Conservation (phyloP, 2,329 filamentous ascomycete species). For the Lizonia empirigonia region DNA sequence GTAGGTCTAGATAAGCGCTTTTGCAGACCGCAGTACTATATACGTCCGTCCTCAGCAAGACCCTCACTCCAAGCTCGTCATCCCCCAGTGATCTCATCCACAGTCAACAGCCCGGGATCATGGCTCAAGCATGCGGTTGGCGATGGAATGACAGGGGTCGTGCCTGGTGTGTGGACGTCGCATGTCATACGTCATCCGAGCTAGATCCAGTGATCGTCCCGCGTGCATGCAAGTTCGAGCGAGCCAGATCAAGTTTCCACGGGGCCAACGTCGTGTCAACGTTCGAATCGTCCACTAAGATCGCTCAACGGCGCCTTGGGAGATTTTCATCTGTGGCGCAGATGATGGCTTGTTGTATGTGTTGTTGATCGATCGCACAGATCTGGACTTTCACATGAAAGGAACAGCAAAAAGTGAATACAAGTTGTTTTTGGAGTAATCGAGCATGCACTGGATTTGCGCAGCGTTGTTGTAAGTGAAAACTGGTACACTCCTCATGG, state of each 20-base stretch:
- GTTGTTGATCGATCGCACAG: neutral
- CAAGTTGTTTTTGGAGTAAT: neutral
- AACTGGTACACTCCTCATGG: neutral
- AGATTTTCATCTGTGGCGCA: conserved; percentile 16
- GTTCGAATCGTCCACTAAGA: conserved; percentile 6
- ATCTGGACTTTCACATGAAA: conserved; percentile 5
- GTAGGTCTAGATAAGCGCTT: neutral
- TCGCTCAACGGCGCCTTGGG: neutral
- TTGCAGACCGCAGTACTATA: conserved; percentile 1
- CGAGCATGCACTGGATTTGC: neutral
- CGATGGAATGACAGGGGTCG: conserved; percentile 8
- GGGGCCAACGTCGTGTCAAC: conserved; percentile 4
- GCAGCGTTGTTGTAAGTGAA: neutral
- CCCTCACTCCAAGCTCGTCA: conserved; percentile 9
- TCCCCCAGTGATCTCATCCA: conserved; percentile 19
- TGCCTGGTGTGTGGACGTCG: conserved; percentile 1
- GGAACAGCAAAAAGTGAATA: neutral
- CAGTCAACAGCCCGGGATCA: conserved; percentile 13
- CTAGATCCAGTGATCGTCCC: conserved; percentile 26
- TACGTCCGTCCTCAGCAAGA: neutral
- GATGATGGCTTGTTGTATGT: neutral
- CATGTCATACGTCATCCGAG: conserved; percentile 24
- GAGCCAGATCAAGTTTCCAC: conserved; percentile 14
- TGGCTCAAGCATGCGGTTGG: conserved; percentile 4
- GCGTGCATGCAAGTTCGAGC: conserved; percentile 20